Evolutionary conservation across 768 basidiomycete species (phyloP).

Genomic region (Tricholoma bakamatsutake): DNA sequence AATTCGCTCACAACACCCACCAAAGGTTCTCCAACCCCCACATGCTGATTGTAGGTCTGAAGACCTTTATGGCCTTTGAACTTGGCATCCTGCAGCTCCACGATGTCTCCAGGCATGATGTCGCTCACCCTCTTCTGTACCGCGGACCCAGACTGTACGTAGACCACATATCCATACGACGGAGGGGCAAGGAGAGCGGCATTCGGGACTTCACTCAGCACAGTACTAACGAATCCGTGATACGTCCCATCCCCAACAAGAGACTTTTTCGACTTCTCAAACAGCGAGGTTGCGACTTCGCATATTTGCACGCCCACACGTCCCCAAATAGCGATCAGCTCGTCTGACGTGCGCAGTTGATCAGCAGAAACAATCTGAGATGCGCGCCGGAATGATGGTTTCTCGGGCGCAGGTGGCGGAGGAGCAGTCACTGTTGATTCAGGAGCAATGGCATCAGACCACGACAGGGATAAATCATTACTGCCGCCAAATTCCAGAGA

Average conservation of each 20-base stretch:
- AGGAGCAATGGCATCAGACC: slow-evolving; percentile 53
- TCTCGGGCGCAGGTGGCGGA: slow-evolving; percentile 13
- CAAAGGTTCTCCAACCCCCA: slow-evolving; percentile 47
- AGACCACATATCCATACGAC: slow-evolving; percentile 73
- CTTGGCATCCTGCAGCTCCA: slow-evolving; percentile 68
- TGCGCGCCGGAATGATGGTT: slow-evolving; percentile 8
- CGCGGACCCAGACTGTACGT: slow-evolving; percentile 56
- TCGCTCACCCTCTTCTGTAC: slow-evolving; percentile 75
- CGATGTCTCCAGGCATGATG: slow-evolving; percentile 82
- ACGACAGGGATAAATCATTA: slow-evolving; percentile 50
- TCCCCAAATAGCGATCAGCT: slow-evolving; percentile 64
- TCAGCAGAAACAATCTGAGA: slow-evolving; percentile 22
- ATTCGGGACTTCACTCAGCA: slow-evolving; percentile 60
- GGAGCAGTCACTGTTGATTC: slow-evolving; percentile 24
- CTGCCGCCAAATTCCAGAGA: slow-evolving; percentile 45
- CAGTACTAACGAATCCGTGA: slow-evolving; percentile 67
- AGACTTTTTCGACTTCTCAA: slow-evolving; percentile 70
- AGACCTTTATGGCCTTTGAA: slow-evolving; percentile 78
- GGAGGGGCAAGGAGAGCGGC: slow-evolving; percentile 36
- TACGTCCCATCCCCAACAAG: slow-evolving; percentile 85
- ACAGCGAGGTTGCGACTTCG: slow-evolving; percentile 60
- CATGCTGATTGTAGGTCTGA: slow-evolving; percentile 60
- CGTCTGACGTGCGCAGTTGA: slow-evolving; percentile 46
- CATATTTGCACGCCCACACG: slow-evolving; percentile 72
- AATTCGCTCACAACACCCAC: slow-evolving; percentile 78